Conservation (phyloP, 2,329 filamentous ascomycete species). For the Microdochium paspali region DNA sequence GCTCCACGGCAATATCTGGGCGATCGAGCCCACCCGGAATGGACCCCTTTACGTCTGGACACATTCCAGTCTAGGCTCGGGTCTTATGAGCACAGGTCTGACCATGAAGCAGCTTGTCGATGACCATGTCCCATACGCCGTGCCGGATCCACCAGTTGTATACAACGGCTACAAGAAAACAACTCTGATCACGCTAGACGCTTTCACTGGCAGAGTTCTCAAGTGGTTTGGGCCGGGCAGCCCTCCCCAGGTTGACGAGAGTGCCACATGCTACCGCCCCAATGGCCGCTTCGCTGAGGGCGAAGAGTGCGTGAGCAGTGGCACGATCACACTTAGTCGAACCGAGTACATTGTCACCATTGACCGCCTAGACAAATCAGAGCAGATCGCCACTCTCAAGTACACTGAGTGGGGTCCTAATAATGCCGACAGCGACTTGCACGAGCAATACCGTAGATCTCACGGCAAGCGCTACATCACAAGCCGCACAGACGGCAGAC, state of each 20-base stretch:
- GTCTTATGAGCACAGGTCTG: constrained; percentile 57
- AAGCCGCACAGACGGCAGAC: constrained; percentile 72
- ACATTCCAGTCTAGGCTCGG: constrained; percentile 48
- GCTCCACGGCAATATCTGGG: constrained; percentile 87
- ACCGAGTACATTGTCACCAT: constrained; percentile 88
- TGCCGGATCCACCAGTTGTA: constrained; percentile 66
- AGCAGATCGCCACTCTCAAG: constrained; percentile 76
- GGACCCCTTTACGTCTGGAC: constrained; percentile 82
- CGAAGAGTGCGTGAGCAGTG: constrained; percentile 68
- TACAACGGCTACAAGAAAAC: constrained; percentile 91
- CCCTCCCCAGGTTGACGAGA: constrained; percentile 57
- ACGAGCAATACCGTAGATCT: constrained; percentile 69
- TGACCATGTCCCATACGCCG: constrained; percentile 66
- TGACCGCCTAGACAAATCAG: constrained; percentile 61
- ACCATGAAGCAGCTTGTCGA: constrained; percentile 86
- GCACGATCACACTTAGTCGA: constrained; percentile 73
- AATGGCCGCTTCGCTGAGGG: constrained; percentile 57
- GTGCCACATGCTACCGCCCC: constrained; percentile 65
- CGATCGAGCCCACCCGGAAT: constrained; percentile 83
- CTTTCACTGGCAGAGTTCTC: constrained; percentile 70
- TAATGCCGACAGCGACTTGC: constrained; percentile 79
- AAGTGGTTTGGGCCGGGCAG: constrained; percentile 69
- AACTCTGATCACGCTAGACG: constrained; percentile 81
- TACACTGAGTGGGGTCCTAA: constrained; percentile 96
- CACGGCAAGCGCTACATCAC: constrained; percentile 87